A percentile compares a stretch with the other conserved stretches of the same genome.
These are phyloP conservation scores for Venturia oleaginea DNA, from an alignment of 2,329 filamentous ascomycete genomes.

Conservation along the genomic window DNA sequence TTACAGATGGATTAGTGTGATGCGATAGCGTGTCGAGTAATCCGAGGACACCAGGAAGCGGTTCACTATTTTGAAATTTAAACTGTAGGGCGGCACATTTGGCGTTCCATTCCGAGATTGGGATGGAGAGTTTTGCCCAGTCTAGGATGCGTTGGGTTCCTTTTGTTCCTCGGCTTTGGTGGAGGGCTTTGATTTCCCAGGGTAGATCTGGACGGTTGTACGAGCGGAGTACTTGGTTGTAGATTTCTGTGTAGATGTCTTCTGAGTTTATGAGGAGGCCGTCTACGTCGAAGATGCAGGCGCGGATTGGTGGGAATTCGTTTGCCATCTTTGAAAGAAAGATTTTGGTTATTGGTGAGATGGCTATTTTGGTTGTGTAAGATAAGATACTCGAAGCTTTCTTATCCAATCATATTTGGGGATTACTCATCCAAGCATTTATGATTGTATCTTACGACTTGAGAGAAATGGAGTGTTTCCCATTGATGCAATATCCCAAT, in stretches of 20 bases:
- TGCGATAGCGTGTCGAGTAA: background rate
- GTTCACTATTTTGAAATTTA: constrained; percentile 15
- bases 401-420: background rate
- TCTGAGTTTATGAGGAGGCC: constrained; percentile 28
- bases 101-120: constrained; percentile 18
- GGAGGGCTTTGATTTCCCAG: constrained; percentile 20
- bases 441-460: background rate
- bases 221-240: constrained; percentile 20
- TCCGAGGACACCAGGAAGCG: constrained; percentile 6
- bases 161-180: constrained; percentile 19
- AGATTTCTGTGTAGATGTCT: constrained; percentile 24
- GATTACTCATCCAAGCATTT: background rate
- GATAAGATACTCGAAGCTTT: background rate
- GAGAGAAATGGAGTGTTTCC: too few relatives aligned
- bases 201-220: constrained; percentile 18
- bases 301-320: constrained; percentile 20
- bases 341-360: background rate
- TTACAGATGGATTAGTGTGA: background rate
- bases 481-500: too few relatives aligned
- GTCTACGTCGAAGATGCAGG: constrained; percentile 29
- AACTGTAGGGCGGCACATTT: constrained; percentile 15
- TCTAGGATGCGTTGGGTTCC: constrained; percentile 19
- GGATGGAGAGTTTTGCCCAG: constrained; percentile 19
- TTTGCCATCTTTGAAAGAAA: background rate
- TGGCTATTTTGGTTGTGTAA: background rate